Percentiles rank a stretch among this genome's conserved stretches.
These are phyloP conservation scores for Auricularia sp. DNA, from an alignment of 768 basidiomycete genomes.

Conservation along the genomic window DNA sequence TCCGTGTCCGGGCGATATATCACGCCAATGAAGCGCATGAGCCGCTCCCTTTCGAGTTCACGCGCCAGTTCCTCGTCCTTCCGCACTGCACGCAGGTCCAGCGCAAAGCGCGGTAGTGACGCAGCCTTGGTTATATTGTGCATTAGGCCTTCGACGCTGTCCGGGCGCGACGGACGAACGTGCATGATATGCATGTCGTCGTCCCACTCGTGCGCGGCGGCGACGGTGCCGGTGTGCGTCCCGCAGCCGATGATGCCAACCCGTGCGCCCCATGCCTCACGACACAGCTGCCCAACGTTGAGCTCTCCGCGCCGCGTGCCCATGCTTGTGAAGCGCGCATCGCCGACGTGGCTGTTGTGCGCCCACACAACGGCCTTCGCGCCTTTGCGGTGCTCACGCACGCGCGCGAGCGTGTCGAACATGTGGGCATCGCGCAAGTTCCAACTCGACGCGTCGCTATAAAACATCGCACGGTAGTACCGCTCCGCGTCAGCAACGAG, in stretches of 20 bases:
- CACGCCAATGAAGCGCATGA: conserved; percentile 21
- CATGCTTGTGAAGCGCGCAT: conserved; percentile 21
- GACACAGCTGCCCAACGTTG: conserved; percentile 19
- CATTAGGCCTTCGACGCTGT: conserved; percentile 16
- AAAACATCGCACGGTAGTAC: conserved; percentile 21
- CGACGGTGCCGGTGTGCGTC: conserved; percentile 19
- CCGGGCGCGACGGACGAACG: conserved; percentile 15
- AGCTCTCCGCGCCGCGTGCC: conserved; percentile 18
- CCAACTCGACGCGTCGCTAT: conserved; percentile 18
- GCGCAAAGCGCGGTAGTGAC: conserved; percentile 4
- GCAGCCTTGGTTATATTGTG: conserved; percentile 7
- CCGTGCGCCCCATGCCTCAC: conserved; percentile 17
- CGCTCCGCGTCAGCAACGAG: conserved; percentile 21
- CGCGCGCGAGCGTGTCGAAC: conserved; percentile 16
- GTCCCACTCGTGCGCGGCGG: conserved; percentile 20
- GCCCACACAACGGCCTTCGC: conserved; percentile 17
- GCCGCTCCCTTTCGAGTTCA: conserved; percentile 8
- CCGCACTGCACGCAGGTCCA: conserved; percentile 5
- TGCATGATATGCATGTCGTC: conserved; percentile 15
- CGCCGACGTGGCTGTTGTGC: conserved; percentile 23
- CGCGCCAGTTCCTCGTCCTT: conserved; percentile 2
- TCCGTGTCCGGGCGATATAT: conserved; percentile 19
- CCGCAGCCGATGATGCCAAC: conserved; percentile 20
- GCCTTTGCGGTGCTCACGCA: conserved; percentile 10
- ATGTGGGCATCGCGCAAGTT: conserved; percentile 14